Conservation (phyloP, 2,329 filamentous ascomycete species). For the Trichophyton rubrum region DNA sequence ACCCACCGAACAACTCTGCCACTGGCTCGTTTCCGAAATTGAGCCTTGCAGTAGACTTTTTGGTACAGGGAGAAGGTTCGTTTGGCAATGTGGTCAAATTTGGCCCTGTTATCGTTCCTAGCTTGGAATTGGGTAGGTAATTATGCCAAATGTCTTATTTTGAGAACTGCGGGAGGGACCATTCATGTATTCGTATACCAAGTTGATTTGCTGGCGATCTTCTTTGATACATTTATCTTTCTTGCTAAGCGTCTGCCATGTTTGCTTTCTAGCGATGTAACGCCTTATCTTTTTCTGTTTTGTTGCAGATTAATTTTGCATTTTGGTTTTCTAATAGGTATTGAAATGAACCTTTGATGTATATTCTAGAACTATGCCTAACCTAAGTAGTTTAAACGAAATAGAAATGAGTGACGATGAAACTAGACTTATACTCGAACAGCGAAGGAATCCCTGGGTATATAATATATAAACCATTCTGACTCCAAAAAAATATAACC, state of each 20-base stretch:
- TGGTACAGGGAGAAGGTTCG: slow-evolving; percentile 81
- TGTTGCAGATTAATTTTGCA: not conserved
- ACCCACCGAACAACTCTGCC: slow-evolving; percentile 10
- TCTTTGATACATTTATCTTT: not conserved
- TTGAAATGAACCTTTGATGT: not conserved
- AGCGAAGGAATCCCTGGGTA: not conserved
- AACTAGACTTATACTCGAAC: not conserved
- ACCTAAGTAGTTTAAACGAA: not conserved
- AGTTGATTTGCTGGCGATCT: not conserved
- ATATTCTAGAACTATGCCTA: not conserved
- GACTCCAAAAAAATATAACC: no score
- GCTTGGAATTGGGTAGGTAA: slow-evolving; percentile 60
- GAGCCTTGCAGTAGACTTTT: slow-evolving; percentile 87
- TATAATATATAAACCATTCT: not conserved
- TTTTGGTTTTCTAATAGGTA: not conserved
- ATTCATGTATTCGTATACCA: no score
- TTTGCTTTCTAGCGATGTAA: not conserved
- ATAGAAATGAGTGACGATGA: not conserved
- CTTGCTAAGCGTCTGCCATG: not conserved
- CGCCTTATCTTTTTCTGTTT: not conserved
- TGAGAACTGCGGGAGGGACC: no score
- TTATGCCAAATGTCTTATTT: no score
- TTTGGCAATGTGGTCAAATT: slow-evolving; percentile 84
- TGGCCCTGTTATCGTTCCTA: slow-evolving; percentile 88
- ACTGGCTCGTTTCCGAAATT: slow-evolving; percentile 42